These are phyloP conservation scores for Microdochium nivale DNA, from an alignment of 2,329 filamentous ascomycete genomes.

Conservation along the genomic window DNA sequence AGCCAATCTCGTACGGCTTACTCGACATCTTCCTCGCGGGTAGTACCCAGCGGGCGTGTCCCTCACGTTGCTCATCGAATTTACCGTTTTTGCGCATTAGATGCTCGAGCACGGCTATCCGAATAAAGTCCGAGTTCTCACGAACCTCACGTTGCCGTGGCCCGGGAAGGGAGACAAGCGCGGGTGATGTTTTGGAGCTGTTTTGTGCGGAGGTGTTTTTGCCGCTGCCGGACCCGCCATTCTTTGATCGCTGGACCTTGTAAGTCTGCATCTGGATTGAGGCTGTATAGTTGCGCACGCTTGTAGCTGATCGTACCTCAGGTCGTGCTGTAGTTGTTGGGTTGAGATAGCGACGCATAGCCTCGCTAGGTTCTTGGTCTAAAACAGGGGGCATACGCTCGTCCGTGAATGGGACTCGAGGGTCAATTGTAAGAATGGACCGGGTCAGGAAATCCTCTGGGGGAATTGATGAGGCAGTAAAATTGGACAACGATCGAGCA, in stretches of 20 bases:
- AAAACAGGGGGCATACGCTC: conserved; percentile 55
- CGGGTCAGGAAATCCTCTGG: conserved; percentile 59
- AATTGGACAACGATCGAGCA: conserved; percentile 52
- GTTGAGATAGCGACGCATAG: conserved; percentile 59
- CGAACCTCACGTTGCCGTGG: conserved; percentile 58
- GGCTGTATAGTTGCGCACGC: conserved; percentile 44
- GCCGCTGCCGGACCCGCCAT: conserved; percentile 16
- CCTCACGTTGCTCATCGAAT: conserved; percentile 56
- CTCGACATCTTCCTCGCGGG: conserved; percentile 50
- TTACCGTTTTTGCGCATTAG: conserved; percentile 61
- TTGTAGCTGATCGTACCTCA: conserved; percentile 24
- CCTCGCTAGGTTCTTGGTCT: conserved; percentile 57
- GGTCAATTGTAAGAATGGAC: conserved; percentile 59
- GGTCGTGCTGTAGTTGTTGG: conserved; percentile 45
- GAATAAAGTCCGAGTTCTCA: conserved; percentile 63
- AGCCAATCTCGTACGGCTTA: conserved; percentile 46
- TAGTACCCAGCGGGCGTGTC: conserved; percentile 59
- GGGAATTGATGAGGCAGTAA: conserved; percentile 55
- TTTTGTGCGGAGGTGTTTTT: conserved; percentile 14
- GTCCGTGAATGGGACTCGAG: conserved; percentile 57
- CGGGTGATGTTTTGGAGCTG: conserved; percentile 19
- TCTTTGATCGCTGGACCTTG: conserved; percentile 44
- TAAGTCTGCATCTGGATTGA: conserved; percentile 69
- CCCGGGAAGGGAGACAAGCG: conserved; percentile 30
- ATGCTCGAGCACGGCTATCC: conserved; percentile 65